Evolutionary conservation across 2,329 filamentous ascomycete species (phyloP), one percentile per base, ranked within the genome.

Genomic region (Rhynchosporium agropyri): DNA sequence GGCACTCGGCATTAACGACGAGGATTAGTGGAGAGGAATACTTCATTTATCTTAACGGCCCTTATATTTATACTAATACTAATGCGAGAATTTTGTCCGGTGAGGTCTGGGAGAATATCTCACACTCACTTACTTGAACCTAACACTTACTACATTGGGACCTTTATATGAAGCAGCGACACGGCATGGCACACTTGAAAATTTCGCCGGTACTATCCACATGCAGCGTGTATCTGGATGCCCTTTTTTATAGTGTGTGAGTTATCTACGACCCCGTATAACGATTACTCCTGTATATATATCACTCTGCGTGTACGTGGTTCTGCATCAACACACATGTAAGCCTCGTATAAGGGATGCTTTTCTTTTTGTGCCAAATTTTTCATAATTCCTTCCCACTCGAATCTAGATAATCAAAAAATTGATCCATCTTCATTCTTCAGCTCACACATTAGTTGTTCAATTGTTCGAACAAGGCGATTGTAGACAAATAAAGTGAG

Each of bases 1-100:
- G 42, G 69, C 69, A 7, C 62, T 74, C 38, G 73, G 73, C 13
- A 72, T 74, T 55, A 71, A 73, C 40, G 72, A 74, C 38, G 69
- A 71, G 54, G 66, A 67, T 55, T 67, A 54, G 51, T 40, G 12
- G 31, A n/a, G 6, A 31, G 26, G n/a, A 12, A 53, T n/a, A 53
- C 2, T 20, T 40, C 36, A n/a, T 29, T 9, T 58, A 63, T 36
- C 53, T 48, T 13, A 42, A 43, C 48, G 4, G 29, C 33, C 33
- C 33, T 36, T 26, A 4, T 31, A 54, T 45, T 42, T 15, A 12
- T 53, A 53, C 20, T 54, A 54, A 54, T 54, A 8, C 13, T 49
- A 54, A 42, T 42, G 36, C 26, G 31, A 20, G 3, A 53, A 20
- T n/a, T 8, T 31, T 20, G 8, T 31, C 26, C 6, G 29, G 28